phyloP scores from a whole-genome alignment of 345 rosid species.

The Pistacia atlantica region DNA sequence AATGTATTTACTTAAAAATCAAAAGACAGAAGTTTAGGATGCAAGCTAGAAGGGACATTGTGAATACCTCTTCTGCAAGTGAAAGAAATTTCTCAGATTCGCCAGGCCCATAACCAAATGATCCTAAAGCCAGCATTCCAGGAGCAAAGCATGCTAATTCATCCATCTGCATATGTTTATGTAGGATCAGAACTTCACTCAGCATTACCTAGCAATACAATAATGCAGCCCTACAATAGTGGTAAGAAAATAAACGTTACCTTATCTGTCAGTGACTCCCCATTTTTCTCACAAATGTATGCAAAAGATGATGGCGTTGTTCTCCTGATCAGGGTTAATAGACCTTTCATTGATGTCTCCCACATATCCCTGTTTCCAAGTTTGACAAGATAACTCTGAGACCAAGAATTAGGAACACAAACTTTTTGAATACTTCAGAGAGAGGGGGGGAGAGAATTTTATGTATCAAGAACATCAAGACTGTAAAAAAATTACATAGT shows the following conservation, averaged over 20 bases:
- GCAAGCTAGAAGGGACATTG: not conserved
- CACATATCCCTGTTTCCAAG: constrained; percentile 82
- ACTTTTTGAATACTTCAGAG: not conserved
- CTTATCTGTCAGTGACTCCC: constrained; percentile 65
- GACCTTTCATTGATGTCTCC: constrained; percentile 98
- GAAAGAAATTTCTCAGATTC: constrained; percentile 72
- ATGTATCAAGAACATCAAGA: not conserved
- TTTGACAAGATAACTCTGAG: constrained; percentile 12
- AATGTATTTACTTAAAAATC: too few species aligned
- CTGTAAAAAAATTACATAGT: not conserved
- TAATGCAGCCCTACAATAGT: not conserved
- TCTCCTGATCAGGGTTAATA: constrained; percentile 72
- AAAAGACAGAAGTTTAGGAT: not conserved
- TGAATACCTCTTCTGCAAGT: constrained; percentile 91
- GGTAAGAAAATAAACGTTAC: constrained; percentile 37
- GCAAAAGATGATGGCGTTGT: constrained; percentile 88
- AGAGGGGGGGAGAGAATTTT: not conserved
- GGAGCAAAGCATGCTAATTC: constrained; percentile 99
- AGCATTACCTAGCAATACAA: constrained; percentile 21
- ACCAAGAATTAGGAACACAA: constrained; percentile 8
- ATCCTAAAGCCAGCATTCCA: constrained; percentile 98
- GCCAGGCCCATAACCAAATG: constrained; percentile 72
- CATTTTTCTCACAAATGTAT: constrained; percentile 85
- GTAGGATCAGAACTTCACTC: constrained; percentile 5
- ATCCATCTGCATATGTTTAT: constrained; percentile 72